Percentiles rank a stretch among this genome's conserved stretches.
Conservation (phyloP, 768 basidiomycete species). For the Suillus cothurnatus region DNA sequence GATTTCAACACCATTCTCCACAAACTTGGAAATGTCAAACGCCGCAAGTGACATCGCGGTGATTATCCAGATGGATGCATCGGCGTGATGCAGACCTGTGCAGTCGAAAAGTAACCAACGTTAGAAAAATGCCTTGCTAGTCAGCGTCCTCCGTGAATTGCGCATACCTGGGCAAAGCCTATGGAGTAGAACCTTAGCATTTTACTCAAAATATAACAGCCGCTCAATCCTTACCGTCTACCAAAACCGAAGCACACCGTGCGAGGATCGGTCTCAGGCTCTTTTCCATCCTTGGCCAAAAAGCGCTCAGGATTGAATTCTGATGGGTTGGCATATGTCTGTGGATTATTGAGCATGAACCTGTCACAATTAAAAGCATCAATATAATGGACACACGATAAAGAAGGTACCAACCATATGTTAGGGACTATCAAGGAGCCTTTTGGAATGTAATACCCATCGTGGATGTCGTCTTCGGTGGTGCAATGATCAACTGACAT, state of each 20-base stretch:
- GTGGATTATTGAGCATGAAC: conserved; percentile 55
- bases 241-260: conserved; percentile 30
- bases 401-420: conserved; percentile 23
- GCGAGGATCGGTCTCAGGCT: conserved; percentile 21
- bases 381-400: not conserved
- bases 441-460: conserved; percentile 24
- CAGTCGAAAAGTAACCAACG: not conserved
- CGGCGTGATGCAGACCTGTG: conserved; percentile 32
- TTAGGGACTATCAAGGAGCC: conserved; percentile 28
- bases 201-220: not conserved
- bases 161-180: conserved; percentile 25
- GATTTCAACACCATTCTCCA: conserved; percentile 44
- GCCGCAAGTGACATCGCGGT: conserved; percentile 44
- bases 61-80: conserved; percentile 29
- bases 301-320: conserved; percentile 39
- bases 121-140: not conserved
- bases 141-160: not conserved
- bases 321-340: conserved; percentile 35
- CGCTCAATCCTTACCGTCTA: conserved; percentile 22
- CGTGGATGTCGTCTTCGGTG: conserved; percentile 20
- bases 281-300: conserved; percentile 17
- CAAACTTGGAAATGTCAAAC: conserved; percentile 43
- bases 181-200: not conserved
- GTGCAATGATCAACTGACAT: conserved; percentile 15
- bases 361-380: conserved; percentile 28